These are phyloP conservation scores for Plasmodium inui DNA, from an alignment of 169 alveolate genomes.

Conservation along the genomic window DNA sequence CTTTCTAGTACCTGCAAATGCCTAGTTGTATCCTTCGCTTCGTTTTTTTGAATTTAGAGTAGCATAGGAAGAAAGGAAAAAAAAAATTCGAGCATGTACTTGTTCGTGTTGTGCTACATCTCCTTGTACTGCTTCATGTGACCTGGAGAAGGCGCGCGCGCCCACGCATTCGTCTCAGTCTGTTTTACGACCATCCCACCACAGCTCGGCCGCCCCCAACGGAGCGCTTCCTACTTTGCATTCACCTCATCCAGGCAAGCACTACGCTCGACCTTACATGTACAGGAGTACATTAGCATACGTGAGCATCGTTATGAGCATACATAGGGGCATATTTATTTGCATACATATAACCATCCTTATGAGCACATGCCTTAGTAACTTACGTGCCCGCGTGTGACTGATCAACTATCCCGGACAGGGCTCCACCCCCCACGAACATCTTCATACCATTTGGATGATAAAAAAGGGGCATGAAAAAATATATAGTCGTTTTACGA, in stretches of 20 bases:
- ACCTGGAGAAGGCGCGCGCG: background rate
- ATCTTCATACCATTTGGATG: background rate
- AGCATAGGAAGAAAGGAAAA: background rate
- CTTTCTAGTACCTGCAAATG: background rate
- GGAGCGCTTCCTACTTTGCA: background rate
- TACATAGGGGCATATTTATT: background rate
- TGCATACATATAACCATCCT: no score
- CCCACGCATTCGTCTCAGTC: background rate
- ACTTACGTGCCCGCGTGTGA: background rate
- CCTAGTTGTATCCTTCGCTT: background rate
- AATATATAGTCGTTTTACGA: background rate
- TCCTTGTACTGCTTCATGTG: background rate
- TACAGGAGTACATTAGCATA: background rate
- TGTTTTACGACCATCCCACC: background rate
- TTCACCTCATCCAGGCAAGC: background rate
- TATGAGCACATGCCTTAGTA: background rate
- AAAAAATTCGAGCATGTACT: background rate
- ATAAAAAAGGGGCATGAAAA: background rate
- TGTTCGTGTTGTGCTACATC: background rate
- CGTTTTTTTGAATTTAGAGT: background rate
- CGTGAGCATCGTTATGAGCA: background rate
- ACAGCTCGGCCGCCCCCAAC: background rate
- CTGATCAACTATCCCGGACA: background rate
- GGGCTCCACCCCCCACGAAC: background rate
- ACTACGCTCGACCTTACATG: background rate